Percentiles rank a stretch among this genome's conserved stretches.
Evolutionary conservation across 352 stramenopile genomes (phyloP).

Genomic region (Phytopythium litorale): DNA sequence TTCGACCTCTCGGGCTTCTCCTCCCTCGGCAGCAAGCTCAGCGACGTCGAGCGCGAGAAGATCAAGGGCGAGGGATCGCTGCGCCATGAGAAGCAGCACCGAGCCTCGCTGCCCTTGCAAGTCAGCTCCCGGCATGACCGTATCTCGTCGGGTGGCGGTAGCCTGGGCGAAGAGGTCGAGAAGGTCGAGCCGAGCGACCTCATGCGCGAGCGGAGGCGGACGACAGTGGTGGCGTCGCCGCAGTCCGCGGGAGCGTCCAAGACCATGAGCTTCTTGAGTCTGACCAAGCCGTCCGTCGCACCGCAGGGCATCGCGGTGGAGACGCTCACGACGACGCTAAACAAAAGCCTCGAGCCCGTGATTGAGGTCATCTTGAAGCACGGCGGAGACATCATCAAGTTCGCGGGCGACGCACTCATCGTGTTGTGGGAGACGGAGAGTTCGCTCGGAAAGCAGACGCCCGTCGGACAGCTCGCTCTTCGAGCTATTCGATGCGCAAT

Average conservation of each 20-base stretch:
- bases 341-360: constrained; percentile 75
- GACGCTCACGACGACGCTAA: constrained; percentile 66
- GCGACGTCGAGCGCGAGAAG: constrained; percentile 48
- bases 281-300: constrained; percentile 35
- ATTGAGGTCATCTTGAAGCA: constrained; percentile 76
- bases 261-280: constrained; percentile 43
- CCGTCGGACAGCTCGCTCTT: constrained; percentile 46
- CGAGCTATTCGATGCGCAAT: constrained; percentile 54
- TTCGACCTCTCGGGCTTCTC: constrained; percentile 89
- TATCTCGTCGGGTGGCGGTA: constrained; percentile 10
- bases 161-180: constrained; percentile 9
- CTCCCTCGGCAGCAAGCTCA: constrained; percentile 69
- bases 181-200: constrained; percentile 23
- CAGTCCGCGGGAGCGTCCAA: constrained; percentile 3
- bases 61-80: constrained; percentile 16
- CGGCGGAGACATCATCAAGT: constrained; percentile 82
- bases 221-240: constrained; percentile 4
- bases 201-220: constrained; percentile 40
- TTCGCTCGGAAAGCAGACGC: constrained; percentile 25
- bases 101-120: constrained; percentile 17
- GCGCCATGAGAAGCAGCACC: constrained; percentile 13
- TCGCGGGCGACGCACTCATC: constrained; percentile 75
- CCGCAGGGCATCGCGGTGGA: constrained; percentile 66
- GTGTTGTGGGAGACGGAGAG: constrained; percentile 78
- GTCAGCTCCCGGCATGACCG: constrained; percentile 5